Percentiles rank a stretch among this genome's conserved stretches.
Conservation (phyloP, 2,329 filamentous ascomycete species). For the Bipolaris gigantea region DNA sequence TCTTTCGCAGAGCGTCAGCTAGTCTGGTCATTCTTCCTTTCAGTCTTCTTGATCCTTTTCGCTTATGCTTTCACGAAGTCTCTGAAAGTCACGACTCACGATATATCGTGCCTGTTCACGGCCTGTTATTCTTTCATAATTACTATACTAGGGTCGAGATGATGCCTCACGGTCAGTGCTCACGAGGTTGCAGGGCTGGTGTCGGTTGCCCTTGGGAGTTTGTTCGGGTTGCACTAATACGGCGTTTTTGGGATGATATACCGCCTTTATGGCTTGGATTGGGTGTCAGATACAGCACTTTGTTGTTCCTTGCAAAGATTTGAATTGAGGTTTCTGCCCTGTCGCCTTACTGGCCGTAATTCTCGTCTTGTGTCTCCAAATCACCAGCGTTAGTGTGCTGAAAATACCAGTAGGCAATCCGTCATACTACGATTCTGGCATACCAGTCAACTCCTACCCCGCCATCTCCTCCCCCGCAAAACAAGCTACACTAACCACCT, state of each 20-base stretch:
- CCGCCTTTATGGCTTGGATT: conserved; percentile 8
- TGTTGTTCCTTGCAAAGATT: conserved; percentile 1
- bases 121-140: conserved; percentile 12
- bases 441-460: not conserved
- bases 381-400: not conserved
- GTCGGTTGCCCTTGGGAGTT: not conserved
- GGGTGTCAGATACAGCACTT: not conserved
- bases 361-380: not conserved
- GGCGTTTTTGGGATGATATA: conserved; percentile 12
- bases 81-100: conserved; percentile 15
- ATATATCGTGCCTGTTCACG: conserved; percentile 8
- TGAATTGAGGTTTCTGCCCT: conserved; percentile 4
- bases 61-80: conserved; percentile 8
- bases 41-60: conserved; percentile 9
- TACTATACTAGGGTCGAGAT: conserved; percentile 4
- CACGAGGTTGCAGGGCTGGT: not conserved
- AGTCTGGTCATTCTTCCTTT: conserved; percentile 9
- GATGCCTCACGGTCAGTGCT: conserved; percentile 2
- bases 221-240: not conserved
- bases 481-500: not conserved
- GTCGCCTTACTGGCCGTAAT: not conserved
- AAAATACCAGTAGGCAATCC: not conserved
- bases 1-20: conserved; percentile 28
- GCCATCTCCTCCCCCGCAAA: not conserved
- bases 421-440: not conserved